These are phyloP conservation scores for Hypoxylon sp. DNA, from an alignment of 2,329 filamentous ascomycete genomes.

Conservation along the genomic window DNA sequence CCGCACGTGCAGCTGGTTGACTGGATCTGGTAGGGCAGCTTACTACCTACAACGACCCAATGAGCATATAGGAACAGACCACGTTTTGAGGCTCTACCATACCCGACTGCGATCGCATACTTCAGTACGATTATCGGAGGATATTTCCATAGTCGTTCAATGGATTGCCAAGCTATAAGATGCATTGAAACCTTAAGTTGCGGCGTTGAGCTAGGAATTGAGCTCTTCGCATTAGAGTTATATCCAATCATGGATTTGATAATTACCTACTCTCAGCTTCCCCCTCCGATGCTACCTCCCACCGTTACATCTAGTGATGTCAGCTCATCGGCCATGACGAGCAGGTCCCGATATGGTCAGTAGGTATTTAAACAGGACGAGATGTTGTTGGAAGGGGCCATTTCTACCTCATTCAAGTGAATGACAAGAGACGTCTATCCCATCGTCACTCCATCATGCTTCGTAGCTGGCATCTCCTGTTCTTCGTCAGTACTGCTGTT, in stretches of 20 bases:
- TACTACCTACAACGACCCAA: conserved; percentile 23
- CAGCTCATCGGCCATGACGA: background rate
- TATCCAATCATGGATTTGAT: conserved; percentile 35
- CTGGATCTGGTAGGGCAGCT: conserved; percentile 13
- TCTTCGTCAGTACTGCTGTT: conserved; percentile 38
- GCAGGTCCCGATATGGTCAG: conserved; percentile 17
- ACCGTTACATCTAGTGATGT: conserved; percentile 21
- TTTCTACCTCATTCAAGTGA: conserved; percentile 12
- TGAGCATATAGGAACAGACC: conserved; percentile 20
- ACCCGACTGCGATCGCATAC: background rate
- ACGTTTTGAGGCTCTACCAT: conserved; percentile 42
- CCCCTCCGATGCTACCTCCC: conserved; percentile 10
- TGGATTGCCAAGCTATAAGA: conserved; percentile 4
- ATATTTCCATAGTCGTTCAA: background rate
- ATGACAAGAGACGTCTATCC: conserved; percentile 2
- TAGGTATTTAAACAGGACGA: background rate
- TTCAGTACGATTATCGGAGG: conserved; percentile 20
- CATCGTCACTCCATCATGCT: conserved; percentile 39
- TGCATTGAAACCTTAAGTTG: conserved; percentile 16
- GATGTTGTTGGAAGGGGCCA: background rate
- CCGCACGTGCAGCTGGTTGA: conserved; percentile 22
- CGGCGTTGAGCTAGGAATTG: background rate
- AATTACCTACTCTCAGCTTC: conserved; percentile 40
- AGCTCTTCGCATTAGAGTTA: conserved; percentile 13
- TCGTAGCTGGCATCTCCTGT: conserved; percentile 31